phyloP scores from a whole-genome alignment of 1,284 basidiomycete genomes.

The Pseudozyma thailandica region DNA sequence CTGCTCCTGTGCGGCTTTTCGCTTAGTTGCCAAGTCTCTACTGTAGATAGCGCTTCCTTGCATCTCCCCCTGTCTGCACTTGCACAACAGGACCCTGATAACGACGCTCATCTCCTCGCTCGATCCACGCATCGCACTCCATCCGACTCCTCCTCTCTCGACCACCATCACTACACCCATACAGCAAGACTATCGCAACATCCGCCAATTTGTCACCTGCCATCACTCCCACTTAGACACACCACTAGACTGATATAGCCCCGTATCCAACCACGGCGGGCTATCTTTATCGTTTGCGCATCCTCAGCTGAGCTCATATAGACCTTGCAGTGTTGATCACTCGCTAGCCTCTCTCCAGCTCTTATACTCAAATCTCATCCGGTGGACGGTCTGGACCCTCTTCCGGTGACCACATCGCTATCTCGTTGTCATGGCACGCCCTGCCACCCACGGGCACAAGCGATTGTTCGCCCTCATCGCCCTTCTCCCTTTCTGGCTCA shows the following conservation, averaged over 20 bases:
- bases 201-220: not conserved
- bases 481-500: slow-evolving; percentile 49
- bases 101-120: too few species aligned
- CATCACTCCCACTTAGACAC: not conserved
- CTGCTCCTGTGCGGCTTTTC: slow-evolving; percentile 1
- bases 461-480: slow-evolving; percentile 47
- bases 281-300: not conserved
- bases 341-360: not conserved
- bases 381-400: not conserved
- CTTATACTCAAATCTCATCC: not conserved
- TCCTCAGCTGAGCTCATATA: not conserved
- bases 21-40: not conserved
- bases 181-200: not conserved
- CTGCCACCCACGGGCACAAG: slow-evolving; percentile 28
- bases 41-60: not conserved
- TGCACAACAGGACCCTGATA: slow-evolving; percentile 4
- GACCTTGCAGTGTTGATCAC: slow-evolving; percentile 2
- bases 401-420: not conserved
- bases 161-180: not conserved
- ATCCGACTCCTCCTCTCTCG: slow-evolving; percentile 1
- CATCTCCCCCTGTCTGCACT: too few species aligned
- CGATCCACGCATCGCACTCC: not conserved
- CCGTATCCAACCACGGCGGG: not conserved
- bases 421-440: slow-evolving; percentile 23
- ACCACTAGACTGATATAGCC: not conserved